Evolutionary conservation across 177 flowering plant genomes (phyloP).

Genomic region (Vitis hybrid): DNA sequence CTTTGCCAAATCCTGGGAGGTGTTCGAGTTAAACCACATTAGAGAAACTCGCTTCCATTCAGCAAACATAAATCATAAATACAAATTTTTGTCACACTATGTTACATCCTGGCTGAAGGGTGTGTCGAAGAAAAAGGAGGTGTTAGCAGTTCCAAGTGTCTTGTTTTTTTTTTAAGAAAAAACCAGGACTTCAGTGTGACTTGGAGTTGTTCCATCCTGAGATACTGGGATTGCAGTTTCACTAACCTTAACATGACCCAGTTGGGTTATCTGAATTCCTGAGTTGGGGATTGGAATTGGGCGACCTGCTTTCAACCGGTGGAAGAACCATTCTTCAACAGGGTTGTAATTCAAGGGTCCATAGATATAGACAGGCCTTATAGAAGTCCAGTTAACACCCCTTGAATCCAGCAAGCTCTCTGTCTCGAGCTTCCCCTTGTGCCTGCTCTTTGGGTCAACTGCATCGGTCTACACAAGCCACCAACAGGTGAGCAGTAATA

Average conservation of each 20-base stretch:
- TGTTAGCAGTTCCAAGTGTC: too few relatives aligned
- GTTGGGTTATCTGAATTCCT: constrained; percentile 85
- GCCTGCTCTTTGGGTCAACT: constrained; percentile 98
- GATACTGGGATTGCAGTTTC: not conserved
- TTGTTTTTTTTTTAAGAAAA: too few relatives aligned
- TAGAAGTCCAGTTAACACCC: constrained; percentile 88
- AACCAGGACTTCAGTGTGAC: not conserved
- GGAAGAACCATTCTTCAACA: constrained; percentile 99
- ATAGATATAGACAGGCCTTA: constrained; percentile 94
- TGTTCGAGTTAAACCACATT: constrained; percentile 1
- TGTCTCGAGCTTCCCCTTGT: constrained; percentile 96
- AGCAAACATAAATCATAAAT: not conserved
- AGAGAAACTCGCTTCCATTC: not conserved
- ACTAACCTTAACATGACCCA: constrained; percentile 94
- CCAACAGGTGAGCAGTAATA: not conserved
- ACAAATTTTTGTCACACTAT: too few relatives aligned
- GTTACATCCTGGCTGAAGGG: too few relatives aligned
- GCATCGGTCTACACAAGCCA: constrained; percentile 62
- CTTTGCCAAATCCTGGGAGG: constrained; percentile 79
- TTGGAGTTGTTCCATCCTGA: not conserved
- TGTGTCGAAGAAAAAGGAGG: too few relatives aligned
- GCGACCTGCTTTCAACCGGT: constrained; percentile 94
- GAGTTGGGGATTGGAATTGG: constrained; percentile 93
- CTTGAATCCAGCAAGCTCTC: constrained; percentile 66
- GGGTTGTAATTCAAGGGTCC: constrained; percentile 98